Base-by-base conservation (phyloP, 116 monocot species). In the Cymodocea nodosa region DNA sequence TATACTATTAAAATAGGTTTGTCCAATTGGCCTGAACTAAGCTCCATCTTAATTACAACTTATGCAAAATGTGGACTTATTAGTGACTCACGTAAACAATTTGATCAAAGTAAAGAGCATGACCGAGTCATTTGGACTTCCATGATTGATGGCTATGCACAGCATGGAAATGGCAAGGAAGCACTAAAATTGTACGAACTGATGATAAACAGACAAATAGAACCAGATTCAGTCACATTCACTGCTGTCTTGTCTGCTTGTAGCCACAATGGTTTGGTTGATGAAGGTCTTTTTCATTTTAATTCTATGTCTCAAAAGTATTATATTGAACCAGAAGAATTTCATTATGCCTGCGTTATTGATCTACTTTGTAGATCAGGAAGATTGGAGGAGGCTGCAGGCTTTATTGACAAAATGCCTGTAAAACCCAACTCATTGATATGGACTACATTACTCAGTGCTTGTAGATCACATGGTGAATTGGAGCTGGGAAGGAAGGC, bases 71-170 rank as follows among this genome's bases (percentile, higher is more conserved):
- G 91, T 64, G 91, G 91, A 49, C 84, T 59, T 52, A 48, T 84
- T 19, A 36, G 30, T 62, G 80, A 82, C 59, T 81, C 80, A 57
- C 70, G 72, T 20, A 74, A 58, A 78, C 50, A 68, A 16, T 91
- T 87, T 74, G 80, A 77, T 60, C 63, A 74, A 59, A 72, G 67
- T 50, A 44, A 62, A 65, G 60, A 70, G n/a, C 82, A 76, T 40
- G 91, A 91, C 76, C 55, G 76, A 58, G 70, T 86, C n/a, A 70
- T 75, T 34, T 90, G 81, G 77, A 84, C 86, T 10, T 67, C 86
- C 24, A 78, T 90, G 68, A 74, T 90, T 56, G 81, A 90, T 68
- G 83, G 77, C 34, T 90, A 90, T 78, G 79, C 86, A 70, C 77
- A 74, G 36, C 81, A 90, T 71, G 84, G 90, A 60, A 79, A 70